These are phyloP conservation scores for Botryotinia narcissicola DNA, from an alignment of 2,329 filamentous ascomycete species.

Conservation along the genomic window DNA sequence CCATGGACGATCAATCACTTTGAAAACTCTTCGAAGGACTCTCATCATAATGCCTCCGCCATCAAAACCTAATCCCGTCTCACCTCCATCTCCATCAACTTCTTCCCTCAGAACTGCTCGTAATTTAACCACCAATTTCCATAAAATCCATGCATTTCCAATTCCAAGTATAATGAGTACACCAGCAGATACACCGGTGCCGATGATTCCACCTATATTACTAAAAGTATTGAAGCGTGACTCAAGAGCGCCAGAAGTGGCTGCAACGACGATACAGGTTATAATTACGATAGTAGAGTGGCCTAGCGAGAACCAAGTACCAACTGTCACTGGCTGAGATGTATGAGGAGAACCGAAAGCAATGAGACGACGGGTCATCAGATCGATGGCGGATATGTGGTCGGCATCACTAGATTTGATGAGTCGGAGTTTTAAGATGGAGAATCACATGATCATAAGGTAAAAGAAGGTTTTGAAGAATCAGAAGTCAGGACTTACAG, in stretches of 20 bases:
- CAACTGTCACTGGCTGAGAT: slow-evolving; percentile 84
- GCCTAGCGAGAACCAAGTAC: slow-evolving; percentile 90
- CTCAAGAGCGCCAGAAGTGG: slow-evolving; percentile 79
- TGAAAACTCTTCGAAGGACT: slow-evolving; percentile 73
- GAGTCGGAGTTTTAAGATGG: not conserved
- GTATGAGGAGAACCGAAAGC: slow-evolving; percentile 49
- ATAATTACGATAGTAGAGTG: slow-evolving; percentile 91
- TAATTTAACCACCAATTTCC: slow-evolving; percentile 70
- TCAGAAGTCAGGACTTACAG: slow-evolving; percentile 43
- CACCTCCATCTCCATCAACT: slow-evolving; percentile 29
- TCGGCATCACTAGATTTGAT: slow-evolving; percentile 65
- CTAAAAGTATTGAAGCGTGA: slow-evolving; percentile 78
- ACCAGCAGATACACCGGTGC: slow-evolving; percentile 78
- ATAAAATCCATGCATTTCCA: slow-evolving; percentile 84
- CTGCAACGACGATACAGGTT: slow-evolving; percentile 88
- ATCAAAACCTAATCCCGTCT: slow-evolving; percentile 60
- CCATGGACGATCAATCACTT: slow-evolving; percentile 73
- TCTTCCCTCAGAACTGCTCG: slow-evolving; percentile 53
- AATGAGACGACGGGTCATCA: slow-evolving; percentile 88
- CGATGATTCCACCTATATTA: slow-evolving; percentile 81
- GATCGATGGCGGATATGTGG: slow-evolving; percentile 83
- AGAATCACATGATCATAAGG: not conserved
- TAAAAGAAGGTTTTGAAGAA: not conserved
- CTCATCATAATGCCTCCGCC: slow-evolving; percentile 73
- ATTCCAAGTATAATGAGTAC: slow-evolving; percentile 80